Evolutionary conservation across 2,329 filamentous ascomycete species (phyloP), one percentile per base, ranked within the genome.

Genomic region (Tolypocladium sp.): DNA sequence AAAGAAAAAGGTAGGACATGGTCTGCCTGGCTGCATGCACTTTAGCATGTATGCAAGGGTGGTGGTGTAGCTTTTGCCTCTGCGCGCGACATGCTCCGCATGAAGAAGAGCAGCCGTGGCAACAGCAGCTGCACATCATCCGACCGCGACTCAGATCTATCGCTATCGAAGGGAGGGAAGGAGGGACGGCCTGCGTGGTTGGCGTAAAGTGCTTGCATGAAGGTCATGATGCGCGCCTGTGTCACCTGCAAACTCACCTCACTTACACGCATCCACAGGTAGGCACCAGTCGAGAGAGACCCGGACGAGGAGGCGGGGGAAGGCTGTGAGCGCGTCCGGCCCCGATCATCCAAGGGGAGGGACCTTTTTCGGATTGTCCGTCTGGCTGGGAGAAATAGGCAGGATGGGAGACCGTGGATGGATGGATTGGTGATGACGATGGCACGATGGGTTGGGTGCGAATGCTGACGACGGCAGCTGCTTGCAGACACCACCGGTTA

Each of bases 91-190:
- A 46, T 20, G 30, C 30, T 35, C n/a, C 55, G 55, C 55, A 51
- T 57, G 55, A 57, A 51, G 42, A 57, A 10, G 53, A 27, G 53
- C 27, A 15, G 22, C 35, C 6, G 25, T 5, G n/a, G 25, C 38
- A 17, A 17, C 20, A 15, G 22, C 57, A 9, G 33, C 58, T 56
- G 58, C 54, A 56, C 58, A 56, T 59, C 58, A 59, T 46, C 55
- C n/a, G 46, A 22, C 46, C 9, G 20, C 60, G 54, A 59, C 56
- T 61, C 55, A 51, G 55, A 57, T 59, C 22, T 33, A 57, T 57
- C 60, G 49, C 10, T 41, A 15, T 57, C 60, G 54, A 41, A 41
- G 56, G 56, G 56, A 57, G 56, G 42, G 27, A 15, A 15, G 7
- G 33, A n/a, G 33, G 52, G 10, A 33, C 27, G 27, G 27, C 4